These are phyloP conservation scores for Arbutus unedo DNA, from an alignment of 148 eudicot species.

Conservation along the genomic window DNA sequence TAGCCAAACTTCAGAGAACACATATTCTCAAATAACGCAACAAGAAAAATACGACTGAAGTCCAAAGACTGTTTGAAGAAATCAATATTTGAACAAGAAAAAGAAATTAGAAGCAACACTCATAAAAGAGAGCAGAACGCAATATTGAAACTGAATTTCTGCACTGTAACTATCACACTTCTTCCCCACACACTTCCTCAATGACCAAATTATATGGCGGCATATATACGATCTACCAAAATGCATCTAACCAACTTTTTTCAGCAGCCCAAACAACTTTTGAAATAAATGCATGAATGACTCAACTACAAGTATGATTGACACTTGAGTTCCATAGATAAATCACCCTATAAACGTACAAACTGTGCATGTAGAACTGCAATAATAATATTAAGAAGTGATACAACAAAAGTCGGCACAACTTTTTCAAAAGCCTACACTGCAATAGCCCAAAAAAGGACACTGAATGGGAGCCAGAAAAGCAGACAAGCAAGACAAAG, in stretches of 20 bases:
- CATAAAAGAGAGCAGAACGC: not conserved
- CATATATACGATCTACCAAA: too few species aligned
- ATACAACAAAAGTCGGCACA: not conserved
- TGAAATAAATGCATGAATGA: not conserved
- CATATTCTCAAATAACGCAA: not conserved
- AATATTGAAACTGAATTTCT: not conserved
- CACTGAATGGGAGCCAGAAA: too few species aligned
- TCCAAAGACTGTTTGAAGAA: not conserved
- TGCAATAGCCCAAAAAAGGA: not conserved
- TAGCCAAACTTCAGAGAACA: not conserved
- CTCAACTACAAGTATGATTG: not conserved
- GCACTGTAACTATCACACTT: not conserved
- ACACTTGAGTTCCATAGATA: too few species aligned
- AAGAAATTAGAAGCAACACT: not conserved
- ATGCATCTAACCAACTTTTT: not conserved
- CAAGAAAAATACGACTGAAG: not conserved
- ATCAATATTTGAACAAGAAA: not conserved
- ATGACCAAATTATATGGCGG: not conserved
- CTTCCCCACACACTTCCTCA: not conserved
- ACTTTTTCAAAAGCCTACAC: not conserved
- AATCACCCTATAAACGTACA: not conserved
- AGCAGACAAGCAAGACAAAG: too few species aligned
- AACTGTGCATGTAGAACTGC: not conserved
- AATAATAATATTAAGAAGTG: not conserved
- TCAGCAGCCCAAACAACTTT: not conserved